Evolutionary conservation across 1,284 basidiomycete species (phyloP), one percentile per base, ranked within the genome.

Genomic region (Sporisorium scitamineum): DNA sequence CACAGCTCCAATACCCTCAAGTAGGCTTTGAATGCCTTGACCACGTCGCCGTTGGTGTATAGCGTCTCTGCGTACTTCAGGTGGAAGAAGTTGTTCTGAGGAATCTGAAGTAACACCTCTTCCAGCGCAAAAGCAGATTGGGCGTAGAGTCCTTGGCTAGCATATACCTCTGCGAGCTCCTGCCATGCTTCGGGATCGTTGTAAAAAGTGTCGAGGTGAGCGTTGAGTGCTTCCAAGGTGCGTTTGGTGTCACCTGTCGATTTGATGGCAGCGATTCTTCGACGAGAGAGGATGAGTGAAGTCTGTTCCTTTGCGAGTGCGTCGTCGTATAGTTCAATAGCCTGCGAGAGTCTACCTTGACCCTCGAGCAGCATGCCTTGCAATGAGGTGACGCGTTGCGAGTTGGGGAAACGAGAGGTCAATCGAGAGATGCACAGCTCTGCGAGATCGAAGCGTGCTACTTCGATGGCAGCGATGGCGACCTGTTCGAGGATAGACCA

Each of bases 401-500:
- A 96, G 27, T 87, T 89, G 0, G 92, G 91, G 82, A 98, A 98
- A 80, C 91, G 91, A 44, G 88, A 86, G 14, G 88, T 85, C 14
- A 99, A 88, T 53, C 89, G 88, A 51, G 88, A 86, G 45, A 96
- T 88, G 84, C 94, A 91, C 56, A 88, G 86, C 91, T 93, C 90
- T 24, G 95, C 94, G n/a, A 94, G 87, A 56, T 93, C 90, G 42
- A 92, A 80, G 60, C 91, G 88, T 18, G 93, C 93, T 16, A 93
- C 86, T 82, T 98, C 95, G 57, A 97, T 87, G 0, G 96, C 90
- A 2, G 96, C 94, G 41, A 95, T 88, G 5, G 91, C 90, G 1
- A 97, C 88, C 83, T 97, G 95, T 84, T 98, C 96, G 16, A 95
- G 87, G 70, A 94, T 90, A 2, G 91, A 89, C 94, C 94, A 97